phyloP scores from a whole-genome alignment of 1,284 basidiomycete species.

The Trichosporon ovoides region DNA sequence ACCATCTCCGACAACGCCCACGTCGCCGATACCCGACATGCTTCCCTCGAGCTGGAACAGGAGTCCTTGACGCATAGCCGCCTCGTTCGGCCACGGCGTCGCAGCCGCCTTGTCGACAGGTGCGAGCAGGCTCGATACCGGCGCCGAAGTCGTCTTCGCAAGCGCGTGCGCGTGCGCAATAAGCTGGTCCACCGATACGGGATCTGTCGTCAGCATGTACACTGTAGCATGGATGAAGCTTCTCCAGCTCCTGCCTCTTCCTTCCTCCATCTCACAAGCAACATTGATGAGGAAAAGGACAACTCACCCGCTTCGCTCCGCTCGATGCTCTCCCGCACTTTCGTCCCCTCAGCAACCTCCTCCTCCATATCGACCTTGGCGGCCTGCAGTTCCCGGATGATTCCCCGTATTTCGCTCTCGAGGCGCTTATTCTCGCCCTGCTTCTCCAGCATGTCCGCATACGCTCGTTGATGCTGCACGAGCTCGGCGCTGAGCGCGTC shows the following conservation, averaged over 20 bases:
- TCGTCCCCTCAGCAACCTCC: slow-evolving; percentile 27
- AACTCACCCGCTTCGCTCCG: slow-evolving; percentile 28
- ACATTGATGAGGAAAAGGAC: no score
- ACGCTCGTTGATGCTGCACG: slow-evolving; percentile 33
- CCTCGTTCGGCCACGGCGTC: slow-evolving; percentile 42
- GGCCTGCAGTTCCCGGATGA: slow-evolving; percentile 29
- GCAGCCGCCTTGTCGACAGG: slow-evolving; percentile 29
- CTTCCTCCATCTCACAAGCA: no score
- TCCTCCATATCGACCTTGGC: slow-evolving; percentile 31
- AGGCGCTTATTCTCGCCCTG: slow-evolving; percentile 27
- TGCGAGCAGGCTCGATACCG: slow-evolving; percentile 28
- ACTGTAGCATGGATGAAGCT: neutral
- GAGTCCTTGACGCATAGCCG: slow-evolving; percentile 39
- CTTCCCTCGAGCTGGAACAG: slow-evolving; percentile 42
- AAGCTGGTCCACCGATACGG: slow-evolving; percentile 25
- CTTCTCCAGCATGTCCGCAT: slow-evolving; percentile 22
- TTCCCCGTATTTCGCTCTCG: slow-evolving; percentile 25
- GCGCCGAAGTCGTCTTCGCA: slow-evolving; percentile 36
- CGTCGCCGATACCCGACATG: slow-evolving; percentile 39
- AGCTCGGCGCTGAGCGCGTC: slow-evolving; percentile 23
- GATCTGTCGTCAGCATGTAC: slow-evolving; percentile 22
- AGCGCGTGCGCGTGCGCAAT: slow-evolving; percentile 38
- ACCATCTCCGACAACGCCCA: slow-evolving; percentile 33
- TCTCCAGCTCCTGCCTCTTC: neutral
- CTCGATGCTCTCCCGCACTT: slow-evolving; percentile 28